Evolutionary conservation across 192 early-diverging fungal species (phyloP), one percentile per base, ranked within the genome.

Genomic region (Coemansia sp.): DNA sequence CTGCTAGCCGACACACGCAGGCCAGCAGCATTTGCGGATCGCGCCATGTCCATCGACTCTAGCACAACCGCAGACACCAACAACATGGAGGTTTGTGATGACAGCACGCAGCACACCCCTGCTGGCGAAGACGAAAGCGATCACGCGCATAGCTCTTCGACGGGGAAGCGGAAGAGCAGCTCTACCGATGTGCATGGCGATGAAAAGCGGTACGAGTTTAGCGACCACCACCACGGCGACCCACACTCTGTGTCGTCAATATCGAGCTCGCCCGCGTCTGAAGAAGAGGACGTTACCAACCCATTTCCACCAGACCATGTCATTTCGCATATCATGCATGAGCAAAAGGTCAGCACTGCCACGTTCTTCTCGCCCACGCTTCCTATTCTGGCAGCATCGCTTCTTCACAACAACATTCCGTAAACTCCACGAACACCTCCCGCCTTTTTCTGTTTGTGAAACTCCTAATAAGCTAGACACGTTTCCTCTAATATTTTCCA

Each of bases 341-440:
- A 81, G 61, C 79, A 81, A 30, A 81, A 81, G 58, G 79, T 81
- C 67, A 81, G 64, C 70, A 81, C 79, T 1, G 73, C 79, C 0
- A 81, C 79, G 33, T 81, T 81, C 67, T 81, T 81, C 58, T 75
- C 79, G n/a, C 79, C 79, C 1, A 81, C 79, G 28, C 64, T 81
- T 70, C 79, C 79, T 7, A 69, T 81, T 16, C 64, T 81, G n/a
- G 79, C 79, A 2, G 79, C 79, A 43, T 75, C 79, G 60, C 55
- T 81, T 40, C 61, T 81, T 13, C 79, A 72, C 40, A 73, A 59
- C 45, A 81, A 75, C 74, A 70, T 65, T 7, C 33, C 63, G 7
- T 18, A 25, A 52, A n/a, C n/a, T n/a, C n/a, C n/a, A n/a, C n/a
- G 7, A 53, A 20, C 34, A 35, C 10, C 10, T 10, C 34, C 34